Conservation (phyloP, 176 grass and related monocot genomes). For the Avena sativa region DNA sequence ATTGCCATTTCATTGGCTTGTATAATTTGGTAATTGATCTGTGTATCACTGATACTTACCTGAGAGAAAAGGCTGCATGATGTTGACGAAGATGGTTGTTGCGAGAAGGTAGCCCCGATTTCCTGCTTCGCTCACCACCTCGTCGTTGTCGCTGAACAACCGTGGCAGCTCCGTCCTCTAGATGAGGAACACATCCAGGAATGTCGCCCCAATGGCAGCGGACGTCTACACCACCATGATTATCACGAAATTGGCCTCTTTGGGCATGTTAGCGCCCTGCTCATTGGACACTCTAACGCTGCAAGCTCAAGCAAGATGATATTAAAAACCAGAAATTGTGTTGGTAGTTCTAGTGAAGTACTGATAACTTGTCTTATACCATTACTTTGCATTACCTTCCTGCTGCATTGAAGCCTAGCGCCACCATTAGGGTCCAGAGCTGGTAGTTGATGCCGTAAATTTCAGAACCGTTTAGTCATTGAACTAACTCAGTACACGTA, state of each 20-base stretch:
- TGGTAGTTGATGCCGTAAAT: conserved; percentile 84
- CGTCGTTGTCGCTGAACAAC: conserved; percentile 73
- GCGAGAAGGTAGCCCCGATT: conserved; percentile 75
- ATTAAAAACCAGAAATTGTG: neutral
- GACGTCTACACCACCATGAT: conserved; percentile 73
- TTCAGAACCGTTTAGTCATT: neutral
- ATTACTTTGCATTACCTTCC: conserved; percentile 62
- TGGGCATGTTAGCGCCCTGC: conserved; percentile 71
- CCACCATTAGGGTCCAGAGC: conserved; percentile 88
- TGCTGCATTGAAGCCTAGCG: conserved; percentile 85
- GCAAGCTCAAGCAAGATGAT: neutral
- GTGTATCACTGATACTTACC: conserved; percentile 42
- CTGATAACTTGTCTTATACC: neutral
- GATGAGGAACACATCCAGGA: conserved; percentile 65
- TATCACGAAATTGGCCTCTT: conserved; percentile 79
- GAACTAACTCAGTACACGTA: neutral
- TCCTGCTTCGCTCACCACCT: conserved; percentile 57
- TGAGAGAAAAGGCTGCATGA: conserved; percentile 88
- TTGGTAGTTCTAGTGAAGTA: neutral
- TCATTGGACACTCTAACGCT: conserved; percentile 97
- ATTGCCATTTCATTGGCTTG: neutral
- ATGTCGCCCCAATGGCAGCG: conserved; percentile 53
- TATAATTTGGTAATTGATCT: neutral
- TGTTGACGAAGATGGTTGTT: conserved; percentile 83
- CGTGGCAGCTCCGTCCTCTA: conserved; percentile 59